phyloP scores from a whole-genome alignment of 768 basidiomycete species.

The Lactifluus volemus region DNA sequence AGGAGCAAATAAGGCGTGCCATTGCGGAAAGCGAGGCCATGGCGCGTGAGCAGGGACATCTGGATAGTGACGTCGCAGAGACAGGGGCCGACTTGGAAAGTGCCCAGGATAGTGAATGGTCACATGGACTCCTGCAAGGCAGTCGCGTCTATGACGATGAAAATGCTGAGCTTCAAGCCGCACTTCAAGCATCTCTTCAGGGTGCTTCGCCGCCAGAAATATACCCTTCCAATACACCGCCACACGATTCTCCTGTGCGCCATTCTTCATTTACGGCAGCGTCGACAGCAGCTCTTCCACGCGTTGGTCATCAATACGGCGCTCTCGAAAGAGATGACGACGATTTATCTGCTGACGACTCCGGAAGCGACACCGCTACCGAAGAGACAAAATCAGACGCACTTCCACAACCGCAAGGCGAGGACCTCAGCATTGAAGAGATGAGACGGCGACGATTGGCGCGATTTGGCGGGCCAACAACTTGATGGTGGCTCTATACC shows the following conservation, averaged over 20 bases:
- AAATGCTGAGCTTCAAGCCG: conserved; percentile 81
- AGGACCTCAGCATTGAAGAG: conserved; percentile 23
- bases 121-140: neutral
- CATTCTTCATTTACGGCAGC: conserved; percentile 3
- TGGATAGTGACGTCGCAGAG: conserved; percentile 19
- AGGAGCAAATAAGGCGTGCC: conserved; percentile 45
- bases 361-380: conserved; percentile 1
- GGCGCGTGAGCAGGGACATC: conserved; percentile 27
- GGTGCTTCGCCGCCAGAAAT: conserved; percentile 50
- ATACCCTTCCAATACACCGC: conserved; percentile 26
- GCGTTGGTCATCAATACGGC: neutral
- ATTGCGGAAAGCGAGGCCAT: conserved; percentile 52
- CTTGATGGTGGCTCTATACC: neutral
- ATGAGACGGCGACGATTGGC: conserved; percentile 27
- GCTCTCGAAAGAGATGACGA: neutral
- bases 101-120: neutral
- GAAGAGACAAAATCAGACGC: conserved; percentile 14
- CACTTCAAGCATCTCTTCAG: conserved; percentile 75
- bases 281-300: neutral
- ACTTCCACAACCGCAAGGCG: neutral
- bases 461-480: conserved; percentile 23
- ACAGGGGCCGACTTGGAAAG: neutral
- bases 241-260: conserved; percentile 12
- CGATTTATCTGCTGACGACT: neutral
- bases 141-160: conserved; percentile 73